phyloP scores from a whole-genome alignment of 2,329 filamentous ascomycete species.

The Fusarium redolens region DNA sequence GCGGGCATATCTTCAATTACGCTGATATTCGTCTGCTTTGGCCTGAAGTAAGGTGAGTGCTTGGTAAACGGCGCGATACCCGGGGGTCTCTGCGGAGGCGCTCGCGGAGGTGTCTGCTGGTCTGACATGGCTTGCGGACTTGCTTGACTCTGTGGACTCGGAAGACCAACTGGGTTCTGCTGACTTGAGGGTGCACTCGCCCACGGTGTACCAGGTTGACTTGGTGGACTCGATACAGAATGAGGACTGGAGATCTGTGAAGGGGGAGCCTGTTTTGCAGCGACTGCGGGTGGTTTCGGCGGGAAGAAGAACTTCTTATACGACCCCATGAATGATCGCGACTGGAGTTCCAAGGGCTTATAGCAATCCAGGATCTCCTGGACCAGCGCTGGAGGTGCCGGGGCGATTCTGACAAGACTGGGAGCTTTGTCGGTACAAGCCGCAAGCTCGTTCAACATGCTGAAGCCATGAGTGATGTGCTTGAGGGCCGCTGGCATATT shows the following conservation, averaged over 20 bases:
- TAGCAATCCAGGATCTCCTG: constrained; percentile 55
- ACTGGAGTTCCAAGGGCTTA: constrained; percentile 53
- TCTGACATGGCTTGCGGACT: constrained; percentile 43
- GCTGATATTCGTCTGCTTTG: constrained; percentile 46
- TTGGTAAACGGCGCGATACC: constrained; percentile 53
- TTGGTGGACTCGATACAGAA: constrained; percentile 36
- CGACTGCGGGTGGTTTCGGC: constrained; percentile 22
- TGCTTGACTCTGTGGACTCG: constrained; percentile 50
- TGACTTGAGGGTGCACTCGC: constrained; percentile 7
- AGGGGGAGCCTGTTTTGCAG: constrained; percentile 6
- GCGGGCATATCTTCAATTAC: constrained; percentile 49
- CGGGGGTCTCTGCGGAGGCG: constrained; percentile 42
- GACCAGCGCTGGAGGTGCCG: constrained; percentile 51
- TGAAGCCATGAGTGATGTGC: constrained; percentile 55
- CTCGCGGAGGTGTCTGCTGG: constrained; percentile 33
- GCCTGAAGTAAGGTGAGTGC: constrained; percentile 53
- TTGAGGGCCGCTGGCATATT: constrained; percentile 55
- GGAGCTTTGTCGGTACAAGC: constrained; percentile 52
- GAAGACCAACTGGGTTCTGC: constrained; percentile 38
- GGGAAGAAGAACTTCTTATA: constrained; percentile 52
- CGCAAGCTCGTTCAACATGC: constrained; percentile 54
- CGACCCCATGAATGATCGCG: constrained; percentile 54
- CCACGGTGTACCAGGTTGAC: constrained; percentile 46
- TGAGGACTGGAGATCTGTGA: constrained; percentile 16
- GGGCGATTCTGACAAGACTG: constrained; percentile 52